Base-by-base conservation (phyloP, 1,139 yeast species). In the Torulaspora globosa region DNA sequence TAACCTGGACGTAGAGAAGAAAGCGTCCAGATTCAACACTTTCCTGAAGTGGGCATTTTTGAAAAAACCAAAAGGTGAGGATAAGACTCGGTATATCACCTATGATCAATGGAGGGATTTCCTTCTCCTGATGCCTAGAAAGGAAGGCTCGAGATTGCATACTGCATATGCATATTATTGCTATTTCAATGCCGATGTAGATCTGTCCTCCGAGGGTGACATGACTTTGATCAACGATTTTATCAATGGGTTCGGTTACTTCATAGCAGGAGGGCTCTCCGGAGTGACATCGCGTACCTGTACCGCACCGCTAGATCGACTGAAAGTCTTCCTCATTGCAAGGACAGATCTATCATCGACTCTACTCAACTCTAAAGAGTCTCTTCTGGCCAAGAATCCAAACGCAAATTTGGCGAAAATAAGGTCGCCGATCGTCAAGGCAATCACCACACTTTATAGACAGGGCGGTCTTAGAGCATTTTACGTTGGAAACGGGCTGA, bases 251-350 rank as follows among this genome's bases (percentile, higher is more conserved):
- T 75, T 88, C 54, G 97, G 97, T 0, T 92, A 80, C 63, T 92
- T 92, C 60, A 67, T 89, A 29, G 96, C 97, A 1, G 98, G 98
- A 29, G 98, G 98, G 0, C 68, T 90, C 27, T 86, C 97, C 0
- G 98, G 98, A 1, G 98, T 92, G 5, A 84, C 92, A 3, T 88
- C 97, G n/a, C 79, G 98, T 68, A 89, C 97, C 0, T 84, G 95
- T 59, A 92, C 98, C 0, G 98, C 98, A 0, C 98, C 98, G 10
- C 87, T 92, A 58, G 98, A 92, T 66, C 76, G 98, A 65, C 78
- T 92, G 21, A 92, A 92, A 63, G 97, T 92, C 15, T 92, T 87
- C 58, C 71, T 92, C 47, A 92, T 92, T 61, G 97, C 98, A 1
- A 78, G 96, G 64, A 83, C 96, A 0, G 96, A 89, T 56, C 70